Conservation (phyloP, 345 rosid species). For the Salix caprea region DNA sequence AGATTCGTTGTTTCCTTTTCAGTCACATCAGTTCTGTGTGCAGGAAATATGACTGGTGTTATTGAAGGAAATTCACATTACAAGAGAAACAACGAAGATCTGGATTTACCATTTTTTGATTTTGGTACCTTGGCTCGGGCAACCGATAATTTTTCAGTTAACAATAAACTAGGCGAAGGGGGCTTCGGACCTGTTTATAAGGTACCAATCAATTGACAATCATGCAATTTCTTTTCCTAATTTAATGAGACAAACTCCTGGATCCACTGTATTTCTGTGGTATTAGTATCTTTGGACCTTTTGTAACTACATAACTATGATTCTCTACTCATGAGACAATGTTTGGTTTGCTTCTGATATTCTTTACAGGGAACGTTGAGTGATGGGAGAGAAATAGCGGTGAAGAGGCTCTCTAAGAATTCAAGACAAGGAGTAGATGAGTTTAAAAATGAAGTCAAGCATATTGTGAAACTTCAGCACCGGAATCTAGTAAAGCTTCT, state of each 20-base stretch:
- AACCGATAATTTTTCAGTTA: not conserved
- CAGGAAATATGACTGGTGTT: not conserved
- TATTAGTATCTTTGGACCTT: not conserved
- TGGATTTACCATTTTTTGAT: not conserved
- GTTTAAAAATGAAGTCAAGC: not conserved
- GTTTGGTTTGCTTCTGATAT: not conserved
- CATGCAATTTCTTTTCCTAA: not conserved
- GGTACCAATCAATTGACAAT: not conserved
- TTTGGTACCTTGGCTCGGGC: not conserved
- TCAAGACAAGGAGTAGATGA: not conserved
- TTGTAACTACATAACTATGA: not conserved
- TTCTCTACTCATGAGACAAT: not conserved
- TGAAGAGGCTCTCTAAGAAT: not conserved
- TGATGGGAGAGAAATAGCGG: not conserved
- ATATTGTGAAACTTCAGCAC: too few relatives aligned
- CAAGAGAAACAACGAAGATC: not conserved
- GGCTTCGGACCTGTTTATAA: conserved; percentile 13
- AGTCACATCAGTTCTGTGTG: too few relatives aligned
- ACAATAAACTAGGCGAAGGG: conserved; percentile 1
- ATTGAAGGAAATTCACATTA: not conserved
- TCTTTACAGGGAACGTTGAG: not conserved
- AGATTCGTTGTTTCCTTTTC: not conserved
- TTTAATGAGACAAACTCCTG: not conserved
- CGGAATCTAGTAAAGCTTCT: too few relatives aligned
- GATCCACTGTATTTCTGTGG: not conserved